Evolutionary conservation across 2,329 filamentous ascomycete species (phyloP).

Genomic region (Cytospora schulzeri): DNA sequence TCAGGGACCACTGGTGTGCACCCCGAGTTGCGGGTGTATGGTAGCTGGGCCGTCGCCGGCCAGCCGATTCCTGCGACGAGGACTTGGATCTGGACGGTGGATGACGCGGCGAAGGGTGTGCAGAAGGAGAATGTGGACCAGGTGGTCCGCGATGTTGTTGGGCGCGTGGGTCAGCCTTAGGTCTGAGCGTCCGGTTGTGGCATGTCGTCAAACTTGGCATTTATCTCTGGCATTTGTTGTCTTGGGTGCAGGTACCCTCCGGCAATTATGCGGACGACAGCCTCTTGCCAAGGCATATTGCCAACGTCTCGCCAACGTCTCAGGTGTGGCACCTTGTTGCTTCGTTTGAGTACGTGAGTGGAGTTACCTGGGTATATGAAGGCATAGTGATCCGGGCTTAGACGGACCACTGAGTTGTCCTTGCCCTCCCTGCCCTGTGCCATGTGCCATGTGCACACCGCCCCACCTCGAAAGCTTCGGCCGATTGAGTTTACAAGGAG

Average conservation of each 20-base stretch:
- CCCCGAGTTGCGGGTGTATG: conserved; percentile 25
- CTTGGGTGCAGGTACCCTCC: not conserved
- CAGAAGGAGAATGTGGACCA: conserved; percentile 24
- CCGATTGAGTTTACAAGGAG: not conserved
- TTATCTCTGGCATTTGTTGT: not conserved
- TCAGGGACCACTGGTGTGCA: conserved; percentile 1
- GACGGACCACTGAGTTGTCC: not conserved
- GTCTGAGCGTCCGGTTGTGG: not conserved
- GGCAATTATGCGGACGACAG: not conserved
- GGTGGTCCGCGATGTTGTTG: conserved; percentile 21
- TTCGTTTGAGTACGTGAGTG: not conserved
- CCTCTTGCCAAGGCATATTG: not conserved
- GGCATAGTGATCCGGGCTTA: not conserved
- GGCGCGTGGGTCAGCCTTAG: conserved; percentile 17
- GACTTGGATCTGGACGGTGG: conserved; percentile 28
- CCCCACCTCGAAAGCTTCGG: not conserved
- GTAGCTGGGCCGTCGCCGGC: conserved; percentile 23
- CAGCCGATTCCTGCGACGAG: conserved; percentile 11
- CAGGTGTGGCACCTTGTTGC: not conserved
- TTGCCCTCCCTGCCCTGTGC: not conserved
- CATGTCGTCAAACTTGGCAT: not conserved
- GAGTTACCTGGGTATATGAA: not conserved
- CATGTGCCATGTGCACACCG: too few relatives aligned
- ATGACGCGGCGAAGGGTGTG: conserved; percentile 19
- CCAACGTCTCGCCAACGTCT: not conserved